Percentiles rank a stretch among this genome's conserved stretches.
Evolutionary conservation across 208 protist genomes (phyloP).

Genomic region (Lotmaria passim): DNA sequence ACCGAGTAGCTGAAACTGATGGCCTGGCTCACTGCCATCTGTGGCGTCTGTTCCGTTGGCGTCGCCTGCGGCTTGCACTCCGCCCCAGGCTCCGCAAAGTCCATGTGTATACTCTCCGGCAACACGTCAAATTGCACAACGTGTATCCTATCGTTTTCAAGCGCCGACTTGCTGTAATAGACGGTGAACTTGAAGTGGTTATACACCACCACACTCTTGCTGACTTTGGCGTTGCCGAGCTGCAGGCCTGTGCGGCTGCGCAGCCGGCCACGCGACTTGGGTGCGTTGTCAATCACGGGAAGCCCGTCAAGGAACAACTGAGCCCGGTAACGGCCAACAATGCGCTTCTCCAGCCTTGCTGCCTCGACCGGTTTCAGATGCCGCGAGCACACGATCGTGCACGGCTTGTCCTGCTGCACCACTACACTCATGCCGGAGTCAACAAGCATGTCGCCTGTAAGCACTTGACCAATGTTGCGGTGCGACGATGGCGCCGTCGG

Average conservation of each 20-base stretch:
- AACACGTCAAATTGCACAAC: conserved; percentile 57
- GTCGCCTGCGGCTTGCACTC: neutral
- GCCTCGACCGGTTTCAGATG: neutral
- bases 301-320: conserved; percentile 68
- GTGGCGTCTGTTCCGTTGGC: neutral
- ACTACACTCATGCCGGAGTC: conserved; percentile 17
- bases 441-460: conserved; percentile 26
- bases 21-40: neutral
- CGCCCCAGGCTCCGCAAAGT: conserved; percentile 7
- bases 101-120: conserved; percentile 39
- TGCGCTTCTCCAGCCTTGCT: conserved; percentile 32
- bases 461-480: conserved; percentile 26
- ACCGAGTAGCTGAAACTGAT: conserved; percentile 75
- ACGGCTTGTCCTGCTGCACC: neutral
- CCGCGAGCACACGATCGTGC: conserved; percentile 15
- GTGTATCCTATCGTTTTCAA: conserved; percentile 12
- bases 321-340: conserved; percentile 51
- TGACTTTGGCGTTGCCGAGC: conserved; percentile 6
- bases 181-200: conserved; percentile 71
- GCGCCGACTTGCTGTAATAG: conserved; percentile 39
- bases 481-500: neutral
- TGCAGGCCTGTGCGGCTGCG: conserved; percentile 19
- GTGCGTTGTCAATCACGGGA: conserved; percentile 36
- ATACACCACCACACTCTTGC: conserved; percentile 33
- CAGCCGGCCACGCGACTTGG: neutral